phyloP scores from a whole-genome alignment of 192 early-diverging fungal species.

The Backusella australiensis region DNA sequence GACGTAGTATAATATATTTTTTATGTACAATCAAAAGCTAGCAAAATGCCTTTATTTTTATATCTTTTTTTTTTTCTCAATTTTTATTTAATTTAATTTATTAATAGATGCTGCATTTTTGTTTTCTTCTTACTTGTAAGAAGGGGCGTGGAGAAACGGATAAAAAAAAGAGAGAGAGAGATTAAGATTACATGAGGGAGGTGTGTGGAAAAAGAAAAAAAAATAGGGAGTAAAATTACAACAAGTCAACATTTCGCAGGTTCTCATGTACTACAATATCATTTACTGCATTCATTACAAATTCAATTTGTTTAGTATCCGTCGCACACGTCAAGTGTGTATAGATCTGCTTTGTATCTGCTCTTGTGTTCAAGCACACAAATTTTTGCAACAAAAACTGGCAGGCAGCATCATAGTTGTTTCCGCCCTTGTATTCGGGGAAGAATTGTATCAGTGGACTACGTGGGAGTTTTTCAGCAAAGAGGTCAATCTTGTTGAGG shows the following conservation, averaged over 20 bases:
- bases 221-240: constrained; percentile 49
- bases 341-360: constrained; percentile 82
- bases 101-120: background rate
- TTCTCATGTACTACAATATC: constrained; percentile 88
- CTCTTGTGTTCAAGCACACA: constrained; percentile 70
- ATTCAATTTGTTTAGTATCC: constrained; percentile 83
- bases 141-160: background rate
- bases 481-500: constrained; percentile 98
- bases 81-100: background rate
- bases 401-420: constrained; percentile 72
- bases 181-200: background rate
- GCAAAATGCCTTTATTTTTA: background rate
- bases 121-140: background rate
- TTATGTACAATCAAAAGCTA: background rate
- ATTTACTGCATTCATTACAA: constrained; percentile 90
- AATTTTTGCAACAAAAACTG: constrained; percentile 82
- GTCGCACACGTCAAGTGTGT: constrained; percentile 89
- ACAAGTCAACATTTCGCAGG: constrained; percentile 72
- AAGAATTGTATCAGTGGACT: constrained; percentile 89
- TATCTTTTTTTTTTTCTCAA: background rate
- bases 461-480: constrained; percentile 83
- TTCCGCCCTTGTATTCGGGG: constrained; percentile 78
- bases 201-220: background rate
- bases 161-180: background rate
- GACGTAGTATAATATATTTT: background rate